Evolutionary conservation across 345 rosid genomes (phyloP).

Genomic region (Boechera retrofracta): DNA sequence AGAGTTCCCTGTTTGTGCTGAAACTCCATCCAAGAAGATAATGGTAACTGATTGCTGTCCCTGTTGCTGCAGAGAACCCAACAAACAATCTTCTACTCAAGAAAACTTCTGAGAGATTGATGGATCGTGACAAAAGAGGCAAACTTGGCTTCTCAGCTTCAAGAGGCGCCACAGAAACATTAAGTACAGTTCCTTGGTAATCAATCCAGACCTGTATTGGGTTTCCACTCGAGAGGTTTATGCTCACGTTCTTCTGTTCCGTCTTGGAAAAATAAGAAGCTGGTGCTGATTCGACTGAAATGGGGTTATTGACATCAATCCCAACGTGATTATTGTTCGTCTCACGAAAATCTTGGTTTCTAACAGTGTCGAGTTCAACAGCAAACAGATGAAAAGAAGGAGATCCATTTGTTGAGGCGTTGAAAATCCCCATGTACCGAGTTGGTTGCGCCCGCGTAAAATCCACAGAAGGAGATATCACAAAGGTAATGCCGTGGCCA

Average conservation of each 20-base stretch:
- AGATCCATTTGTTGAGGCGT: conserved; percentile 39
- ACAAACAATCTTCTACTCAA: conserved; percentile 47
- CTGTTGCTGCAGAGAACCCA: conserved; percentile 69
- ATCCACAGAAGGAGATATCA: conserved; percentile 44
- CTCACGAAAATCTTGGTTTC: conserved; percentile 51
- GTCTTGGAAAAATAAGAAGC: conserved; percentile 50
- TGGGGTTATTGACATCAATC: conserved; percentile 57
- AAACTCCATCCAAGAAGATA: conserved; percentile 77
- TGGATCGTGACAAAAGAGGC: conserved; percentile 57
- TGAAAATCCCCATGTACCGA: conserved; percentile 60
- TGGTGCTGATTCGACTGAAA: conserved; percentile 42
- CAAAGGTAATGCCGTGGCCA: conserved; percentile 56
- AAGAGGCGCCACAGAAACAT: conserved; percentile 57
- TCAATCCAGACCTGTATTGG: conserved; percentile 69
- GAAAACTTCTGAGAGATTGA: conserved; percentile 53
- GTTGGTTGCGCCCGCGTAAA: conserved; percentile 24
- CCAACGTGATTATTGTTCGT: conserved; percentile 62
- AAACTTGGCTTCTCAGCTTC: conserved; percentile 40
- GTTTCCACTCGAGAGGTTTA: conserved; percentile 49
- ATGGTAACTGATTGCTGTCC: conserved; percentile 49
- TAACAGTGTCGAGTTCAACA: conserved; percentile 62
- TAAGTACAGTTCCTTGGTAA: conserved; percentile 48
- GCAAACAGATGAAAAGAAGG: conserved; percentile 53
- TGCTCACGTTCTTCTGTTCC: conserved; percentile 31
- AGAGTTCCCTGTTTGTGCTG: conserved; percentile 48